phyloP scores from a whole-genome alignment of 2,329 filamentous ascomycete species.

The Pseudohalonectria lignicola region DNA sequence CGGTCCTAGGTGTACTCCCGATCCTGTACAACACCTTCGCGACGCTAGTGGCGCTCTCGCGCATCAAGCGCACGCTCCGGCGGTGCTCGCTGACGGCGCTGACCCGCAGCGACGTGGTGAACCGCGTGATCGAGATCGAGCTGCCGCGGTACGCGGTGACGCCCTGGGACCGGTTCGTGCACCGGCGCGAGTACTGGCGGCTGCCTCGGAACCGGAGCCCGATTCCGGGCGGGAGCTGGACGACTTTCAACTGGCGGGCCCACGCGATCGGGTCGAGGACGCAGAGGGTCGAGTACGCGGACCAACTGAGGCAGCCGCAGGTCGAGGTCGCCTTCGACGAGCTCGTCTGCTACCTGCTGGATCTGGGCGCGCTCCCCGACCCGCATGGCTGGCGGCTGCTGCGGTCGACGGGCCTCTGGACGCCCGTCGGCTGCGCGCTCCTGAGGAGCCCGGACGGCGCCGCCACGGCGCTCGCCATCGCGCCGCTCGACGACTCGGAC shows the following conservation, averaged over 20 bases:
- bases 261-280: constrained; percentile 50
- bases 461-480: constrained; percentile 39
- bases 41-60: constrained; percentile 47
- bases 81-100: constrained; percentile 46
- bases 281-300: constrained; percentile 52
- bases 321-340: constrained; percentile 46
- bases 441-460: constrained; percentile 40
- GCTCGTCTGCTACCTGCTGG: constrained; percentile 49
- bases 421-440: constrained; percentile 44
- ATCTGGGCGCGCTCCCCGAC: constrained; percentile 51
- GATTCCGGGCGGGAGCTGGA: constrained; percentile 53
- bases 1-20: constrained; percentile 37
- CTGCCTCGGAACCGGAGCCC: constrained; percentile 36
- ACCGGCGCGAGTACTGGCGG: constrained; percentile 47
- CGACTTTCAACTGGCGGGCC: constrained; percentile 55
- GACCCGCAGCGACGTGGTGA: constrained; percentile 52
- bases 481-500: constrained; percentile 47
- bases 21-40: constrained; percentile 55
- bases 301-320: constrained; percentile 41
- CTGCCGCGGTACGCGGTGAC: constrained; percentile 53
- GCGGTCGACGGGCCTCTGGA: constrained; percentile 47
- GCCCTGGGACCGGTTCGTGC: constrained; percentile 42
- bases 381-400: constrained; percentile 46
- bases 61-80: constrained; percentile 47
- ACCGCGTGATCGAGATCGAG: constrained; percentile 55